Evolutionary conservation across 805 yeast genomes (phyloP), one percentile per base, ranked within the genome.

Genomic region (Cyberlindnera nakhonratchasimensis): DNA sequence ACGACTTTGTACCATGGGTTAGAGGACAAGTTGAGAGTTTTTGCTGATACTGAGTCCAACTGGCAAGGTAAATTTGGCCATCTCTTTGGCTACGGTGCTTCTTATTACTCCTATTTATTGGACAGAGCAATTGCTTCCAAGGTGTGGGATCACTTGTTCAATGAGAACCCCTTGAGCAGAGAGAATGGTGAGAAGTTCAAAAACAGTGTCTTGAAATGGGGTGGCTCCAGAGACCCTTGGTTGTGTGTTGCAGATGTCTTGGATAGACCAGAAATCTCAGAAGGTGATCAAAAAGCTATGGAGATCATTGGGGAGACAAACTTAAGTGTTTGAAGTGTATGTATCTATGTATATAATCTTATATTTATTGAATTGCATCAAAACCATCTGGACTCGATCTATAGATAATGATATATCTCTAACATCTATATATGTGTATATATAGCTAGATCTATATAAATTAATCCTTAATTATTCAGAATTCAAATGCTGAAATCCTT

Each of bases 31-130:
- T 58, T 82, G 40, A 67, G 75, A 30, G 77, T 88, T 2, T 80
- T 86, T 55, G 77, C 83, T 3, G 91, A 86, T 51, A 64, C 70
- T 16, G 67, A 75, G 49, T 81, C 95, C 2, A 82, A 81, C 20
- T 90, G 97, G 96, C 95, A 87, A 43, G 97, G 95, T 1, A 87
- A 82, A 58, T 90, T 93, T 64, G 95, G 96, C 2, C 99, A 93
- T 58, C 66, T 93, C 30, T 86, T 84, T 52, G 88, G 96, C 0
- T 93, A 93, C 58, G 98, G 98, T 1, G 86, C 97, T 0, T 86
- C 90, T 1, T 93, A 93, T 59, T 93, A 93, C 65, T 85, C 96
- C 23, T 93, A 93, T 59, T 63, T 93, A 39, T 74, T 93, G 42
- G 99, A 93, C 64, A 67, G 97, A 29, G 96, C 96, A 6, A 86